Evolutionary conservation across 768 basidiomycete species (phyloP).

Genomic region (Russula vinacea): DNA sequence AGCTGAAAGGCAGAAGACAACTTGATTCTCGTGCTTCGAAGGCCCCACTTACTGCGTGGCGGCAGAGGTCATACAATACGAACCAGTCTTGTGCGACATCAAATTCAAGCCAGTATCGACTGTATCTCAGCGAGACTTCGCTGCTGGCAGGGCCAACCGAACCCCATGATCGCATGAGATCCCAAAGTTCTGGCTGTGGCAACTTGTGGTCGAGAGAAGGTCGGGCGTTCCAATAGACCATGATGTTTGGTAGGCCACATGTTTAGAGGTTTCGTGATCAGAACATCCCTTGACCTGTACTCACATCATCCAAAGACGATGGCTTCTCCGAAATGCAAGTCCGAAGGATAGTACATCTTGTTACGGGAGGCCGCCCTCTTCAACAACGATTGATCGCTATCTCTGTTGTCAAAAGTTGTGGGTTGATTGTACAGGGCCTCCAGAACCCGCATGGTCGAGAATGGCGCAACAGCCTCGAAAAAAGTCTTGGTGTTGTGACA

Average conservation of each 20-base stretch:
- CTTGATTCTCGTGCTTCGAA: neutral
- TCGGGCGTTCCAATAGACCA: slow-evolving; percentile 8
- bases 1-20: slow-evolving; percentile 15
- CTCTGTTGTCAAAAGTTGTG: neutral
- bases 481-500: slow-evolving; percentile 18
- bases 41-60: neutral
- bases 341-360: slow-evolving; percentile 8
- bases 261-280: neutral
- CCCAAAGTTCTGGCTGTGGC: neutral
- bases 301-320: neutral
- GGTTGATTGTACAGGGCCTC: slow-evolving; percentile 11
- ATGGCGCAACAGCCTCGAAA: neutral
- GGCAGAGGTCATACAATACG: slow-evolving; percentile 12
- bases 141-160: neutral
- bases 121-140: slow-evolving; percentile 1
- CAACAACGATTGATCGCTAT: neutral
- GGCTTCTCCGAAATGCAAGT: neutral
- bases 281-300: slow-evolving; percentile 13
- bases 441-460: slow-evolving; percentile 8
- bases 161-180: neutral
- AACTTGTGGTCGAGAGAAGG: neutral
- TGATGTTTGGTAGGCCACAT: neutral
- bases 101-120: slow-evolving; percentile 18
- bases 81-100: slow-evolving; percentile 18
- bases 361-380: slow-evolving; percentile 13